Conservation (phyloP, 225 moss, liverwort and hornwort species). For the Anthoceros angustus region DNA sequence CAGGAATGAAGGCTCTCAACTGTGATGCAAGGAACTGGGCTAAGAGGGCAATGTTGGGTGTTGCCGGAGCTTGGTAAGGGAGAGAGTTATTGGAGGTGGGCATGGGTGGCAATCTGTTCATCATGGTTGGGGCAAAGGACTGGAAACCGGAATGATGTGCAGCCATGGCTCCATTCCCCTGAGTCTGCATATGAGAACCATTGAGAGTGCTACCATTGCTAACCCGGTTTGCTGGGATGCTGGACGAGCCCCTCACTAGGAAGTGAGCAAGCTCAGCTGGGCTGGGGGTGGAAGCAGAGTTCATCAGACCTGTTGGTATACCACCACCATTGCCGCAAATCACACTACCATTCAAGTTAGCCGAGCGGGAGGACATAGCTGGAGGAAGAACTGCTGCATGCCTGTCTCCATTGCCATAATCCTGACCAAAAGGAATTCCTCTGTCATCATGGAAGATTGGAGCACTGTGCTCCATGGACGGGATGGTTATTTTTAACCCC, state of each 20-base stretch:
- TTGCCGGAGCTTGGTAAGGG: conserved; percentile 26
- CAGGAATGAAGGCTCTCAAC: conserved; percentile 45
- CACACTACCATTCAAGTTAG: conserved; percentile 21
- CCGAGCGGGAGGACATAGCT: conserved; percentile 19
- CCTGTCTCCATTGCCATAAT: conserved; percentile 16
- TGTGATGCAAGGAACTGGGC: conserved; percentile 76
- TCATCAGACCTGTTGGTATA: conserved; percentile 11
- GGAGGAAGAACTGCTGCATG: conserved; percentile 15
- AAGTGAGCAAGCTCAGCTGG: conserved; percentile 79
- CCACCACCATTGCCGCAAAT: conserved; percentile 16
- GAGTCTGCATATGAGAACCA: conserved; percentile 8
- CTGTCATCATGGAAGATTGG: conserved; percentile 27
- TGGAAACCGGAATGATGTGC: conserved; percentile 37
- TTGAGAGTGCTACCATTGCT: conserved; percentile 7
- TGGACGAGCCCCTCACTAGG: conserved; percentile 52
- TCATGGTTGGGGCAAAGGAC: conserved; percentile 40
- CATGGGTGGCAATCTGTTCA: conserved; percentile 41
- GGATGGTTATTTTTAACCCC: conserved; percentile 31
- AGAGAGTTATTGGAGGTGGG: conserved; percentile 17
- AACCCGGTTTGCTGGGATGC: conserved; percentile 7
- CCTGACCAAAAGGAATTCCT: conserved; percentile 16
- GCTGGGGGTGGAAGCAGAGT: conserved; percentile 34
- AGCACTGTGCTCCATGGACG: conserved; percentile 22
- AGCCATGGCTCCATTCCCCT: conserved; percentile 10
- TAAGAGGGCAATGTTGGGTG: conserved; percentile 53